These are phyloP conservation scores for Acer negundo DNA, from an alignment of 345 rosid genomes.

Conservation along the genomic window DNA sequence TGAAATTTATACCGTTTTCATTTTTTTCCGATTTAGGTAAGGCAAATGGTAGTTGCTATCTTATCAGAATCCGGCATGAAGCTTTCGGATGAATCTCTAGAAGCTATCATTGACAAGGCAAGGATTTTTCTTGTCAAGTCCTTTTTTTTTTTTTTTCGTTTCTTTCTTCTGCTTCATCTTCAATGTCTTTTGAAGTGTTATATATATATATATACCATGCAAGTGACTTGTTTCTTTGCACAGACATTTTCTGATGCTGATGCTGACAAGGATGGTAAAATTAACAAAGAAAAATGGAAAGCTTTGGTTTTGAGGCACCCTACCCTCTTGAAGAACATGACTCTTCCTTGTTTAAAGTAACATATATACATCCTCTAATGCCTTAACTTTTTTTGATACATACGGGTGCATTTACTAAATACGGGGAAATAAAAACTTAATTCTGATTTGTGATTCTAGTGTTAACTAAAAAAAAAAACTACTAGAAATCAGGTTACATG, in stretches of 20 bases:
- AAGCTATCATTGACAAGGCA: slow-evolving; percentile 33
- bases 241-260: slow-evolving; percentile 65
- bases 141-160: background rate
- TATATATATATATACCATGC: too few relatives aligned
- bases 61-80: slow-evolving; percentile 29
- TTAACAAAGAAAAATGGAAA: slow-evolving; percentile 56
- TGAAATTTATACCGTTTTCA: background rate
- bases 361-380: too few relatives aligned
- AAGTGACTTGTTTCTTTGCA: background rate
- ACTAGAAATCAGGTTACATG: too few relatives aligned
- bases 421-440: too few relatives aligned
- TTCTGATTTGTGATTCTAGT: too few relatives aligned
- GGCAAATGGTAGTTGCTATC: slow-evolving; percentile 39
- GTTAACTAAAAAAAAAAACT: too few relatives aligned
- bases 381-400: background rate
- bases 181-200: background rate
- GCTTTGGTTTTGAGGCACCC: slow-evolving; percentile 49
- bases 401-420: too few relatives aligned
- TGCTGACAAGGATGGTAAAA: slow-evolving; percentile 54
- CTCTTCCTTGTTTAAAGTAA: slow-evolving; percentile 55
- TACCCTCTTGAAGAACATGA: slow-evolving; percentile 57
- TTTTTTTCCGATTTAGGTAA: slow-evolving; percentile 29
- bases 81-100: slow-evolving; percentile 29
- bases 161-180: background rate
- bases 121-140: background rate